Base-by-base conservation (phyloP, 2,329 filamentous ascomycete species). In the Raffaelea arxii region DNA sequence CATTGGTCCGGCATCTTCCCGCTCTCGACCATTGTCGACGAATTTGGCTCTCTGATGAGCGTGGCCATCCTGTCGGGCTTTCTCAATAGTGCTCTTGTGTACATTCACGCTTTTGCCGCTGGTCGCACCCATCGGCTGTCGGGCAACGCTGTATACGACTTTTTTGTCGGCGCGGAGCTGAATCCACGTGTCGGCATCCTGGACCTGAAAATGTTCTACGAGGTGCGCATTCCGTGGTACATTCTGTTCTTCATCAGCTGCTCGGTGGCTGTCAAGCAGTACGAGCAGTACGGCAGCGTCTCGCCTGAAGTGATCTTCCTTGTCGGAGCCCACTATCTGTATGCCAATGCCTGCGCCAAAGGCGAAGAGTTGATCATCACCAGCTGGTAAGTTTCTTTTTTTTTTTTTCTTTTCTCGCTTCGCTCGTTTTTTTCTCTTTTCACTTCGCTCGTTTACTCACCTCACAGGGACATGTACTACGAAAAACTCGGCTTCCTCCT, bases 161-260 rank as follows among this genome's bases (percentile, higher is more conserved):
- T 92, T 66, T 92, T 92, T 71, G 89, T 92, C 79, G 87, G 87
- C 46, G 84, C 85, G 11, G 87, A 94, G 68, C 72, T 94, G 46
- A 92, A 94, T 68, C 87, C 87, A 4, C 77, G 87, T 54, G 78
- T 96, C 62, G 83, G 82, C 46, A 82, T 87, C 55, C 68, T 94
- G 43, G 87, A 94, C 65, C 87, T 92, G 70, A 94, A 94, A 70
- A 92, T 94, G 87, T 91, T 91, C 69, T 87, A 87, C 58, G 86
- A 90, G 63, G 85, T 91, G 52, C 81, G 86, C 52, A 71, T 91
- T 45, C 86, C 86, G n/a, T 91, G 86, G 86, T 91, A 79, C 66
- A 88, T 89, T 50, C 72, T 91, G 41, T 80, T 89, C 58, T 72
- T 87, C 51, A 70, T 86, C 39, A 78, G 80, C 23, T 71, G 80